phyloP scores from a whole-genome alignment of 805 yeast species.

The Spathaspora boniae region DNA sequence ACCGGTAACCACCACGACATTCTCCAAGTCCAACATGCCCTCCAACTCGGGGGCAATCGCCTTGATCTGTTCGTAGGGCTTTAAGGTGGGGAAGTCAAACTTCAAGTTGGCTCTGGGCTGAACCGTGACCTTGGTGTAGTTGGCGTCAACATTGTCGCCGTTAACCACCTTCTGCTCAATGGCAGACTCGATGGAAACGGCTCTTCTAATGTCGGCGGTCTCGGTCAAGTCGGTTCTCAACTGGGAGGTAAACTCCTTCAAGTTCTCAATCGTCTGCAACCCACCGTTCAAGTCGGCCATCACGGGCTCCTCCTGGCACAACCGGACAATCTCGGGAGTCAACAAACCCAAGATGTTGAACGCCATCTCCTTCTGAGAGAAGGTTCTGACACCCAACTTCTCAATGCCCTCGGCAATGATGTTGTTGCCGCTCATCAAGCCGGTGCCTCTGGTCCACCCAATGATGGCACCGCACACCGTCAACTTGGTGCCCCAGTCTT shows the following conservation, averaged over 20 bases:
- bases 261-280: slow-evolving; percentile 85
- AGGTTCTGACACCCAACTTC: slow-evolving; percentile 92
- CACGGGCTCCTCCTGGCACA: slow-evolving; percentile 91
- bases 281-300: slow-evolving; percentile 99
- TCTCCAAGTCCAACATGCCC: slow-evolving; percentile 89
- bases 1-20: slow-evolving; percentile 93
- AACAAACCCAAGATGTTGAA: slow-evolving; percentile 93
- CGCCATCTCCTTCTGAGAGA: slow-evolving; percentile 99
- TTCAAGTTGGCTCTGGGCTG: slow-evolving; percentile 95
- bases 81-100: slow-evolving; percentile 88
- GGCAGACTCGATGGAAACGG: slow-evolving; percentile 90
- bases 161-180: slow-evolving; percentile 81
- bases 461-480: slow-evolving; percentile 97
- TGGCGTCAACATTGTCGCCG: slow-evolving; percentile 86
- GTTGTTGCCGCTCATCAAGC: slow-evolving; percentile 96
- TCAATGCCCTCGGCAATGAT: slow-evolving; percentile 97
- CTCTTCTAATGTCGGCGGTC: slow-evolving; percentile 89
- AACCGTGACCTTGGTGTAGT: slow-evolving; percentile 71
- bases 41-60: slow-evolving; percentile 68
- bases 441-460: slow-evolving; percentile 99
- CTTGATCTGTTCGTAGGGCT: slow-evolving; percentile 71
- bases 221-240: slow-evolving; percentile 75
- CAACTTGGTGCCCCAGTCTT: slow-evolving; percentile 91
- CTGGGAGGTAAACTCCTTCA: slow-evolving; percentile 79
- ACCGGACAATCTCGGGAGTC: slow-evolving; percentile 77